Percentiles rank a stretch among this genome's conserved stretches.
Evolutionary conservation across 2,329 filamentous ascomycete species (phyloP).

Genomic region (Neospermospora avenae): DNA sequence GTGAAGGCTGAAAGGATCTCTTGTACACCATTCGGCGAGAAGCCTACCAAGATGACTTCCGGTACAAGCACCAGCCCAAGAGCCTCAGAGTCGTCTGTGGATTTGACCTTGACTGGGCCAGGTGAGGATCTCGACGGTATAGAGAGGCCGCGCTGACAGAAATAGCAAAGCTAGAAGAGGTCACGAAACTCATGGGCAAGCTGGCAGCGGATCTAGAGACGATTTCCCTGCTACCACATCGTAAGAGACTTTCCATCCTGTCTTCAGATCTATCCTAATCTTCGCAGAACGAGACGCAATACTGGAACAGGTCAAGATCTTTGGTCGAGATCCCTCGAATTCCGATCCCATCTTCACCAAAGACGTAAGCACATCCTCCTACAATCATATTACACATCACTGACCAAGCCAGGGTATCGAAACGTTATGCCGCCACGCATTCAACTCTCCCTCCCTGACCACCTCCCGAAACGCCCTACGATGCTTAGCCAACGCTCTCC

Average conservation of each 20-base stretch:
- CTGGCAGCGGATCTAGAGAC: slow-evolving; percentile 61
- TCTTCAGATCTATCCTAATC: slow-evolving; percentile 8
- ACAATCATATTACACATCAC: slow-evolving; percentile 9
- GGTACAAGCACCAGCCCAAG: slow-evolving; percentile 14
- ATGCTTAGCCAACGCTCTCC: slow-evolving; percentile 80
- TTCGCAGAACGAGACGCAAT: slow-evolving; percentile 57
- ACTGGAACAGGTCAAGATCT: slow-evolving; percentile 71
- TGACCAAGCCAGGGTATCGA: slow-evolving; percentile 61
- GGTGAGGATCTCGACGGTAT: slow-evolving; percentile 17
- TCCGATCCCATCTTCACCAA: slow-evolving; percentile 83
- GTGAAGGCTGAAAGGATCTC: not conserved
- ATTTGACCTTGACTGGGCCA: slow-evolving; percentile 26
- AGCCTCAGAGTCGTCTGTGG: slow-evolving; percentile 22
- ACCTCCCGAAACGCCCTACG: slow-evolving; percentile 74
- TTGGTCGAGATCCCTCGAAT: slow-evolving; percentile 68
- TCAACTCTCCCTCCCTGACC: slow-evolving; percentile 59
- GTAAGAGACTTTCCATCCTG: slow-evolving; percentile 47
- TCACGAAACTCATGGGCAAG: slow-evolving; percentile 59
- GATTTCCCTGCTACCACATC: slow-evolving; percentile 54
- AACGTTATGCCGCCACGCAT: slow-evolving; percentile 69
- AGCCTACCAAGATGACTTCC: slow-evolving; percentile 16
- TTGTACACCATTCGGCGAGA: slow-evolving; percentile 3
- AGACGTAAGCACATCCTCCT: slow-evolving; percentile 49
- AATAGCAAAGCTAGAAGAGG: slow-evolving; percentile 64
- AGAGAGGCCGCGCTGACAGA: slow-evolving; percentile 11